Evolutionary conservation across 2,329 filamentous ascomycete genomes (phyloP).

Genomic region (Pseudopyrenochaeta lycopersici): DNA sequence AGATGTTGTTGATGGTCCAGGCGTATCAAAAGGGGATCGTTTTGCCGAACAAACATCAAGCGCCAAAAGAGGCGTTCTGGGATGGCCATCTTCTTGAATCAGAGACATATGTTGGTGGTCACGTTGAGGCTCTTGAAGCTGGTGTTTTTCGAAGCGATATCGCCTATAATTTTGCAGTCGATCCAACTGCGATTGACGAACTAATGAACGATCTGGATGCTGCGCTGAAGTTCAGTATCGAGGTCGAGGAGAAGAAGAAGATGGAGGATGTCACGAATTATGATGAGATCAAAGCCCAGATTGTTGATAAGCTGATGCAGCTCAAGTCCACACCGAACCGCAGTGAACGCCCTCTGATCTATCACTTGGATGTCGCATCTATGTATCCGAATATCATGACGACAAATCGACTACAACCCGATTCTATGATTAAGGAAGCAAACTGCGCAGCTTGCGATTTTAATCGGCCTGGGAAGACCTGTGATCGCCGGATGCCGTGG

Average conservation of each 20-base stretch:
- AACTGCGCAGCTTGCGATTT: constrained; percentile 98
- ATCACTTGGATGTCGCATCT: constrained; percentile 97
- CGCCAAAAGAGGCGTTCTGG: constrained; percentile 92
- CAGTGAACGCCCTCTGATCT: constrained; percentile 87
- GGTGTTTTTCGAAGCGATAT: constrained; percentile 97
- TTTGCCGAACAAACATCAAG: constrained; percentile 93
- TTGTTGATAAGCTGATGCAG: constrained; percentile 72
- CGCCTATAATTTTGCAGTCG: constrained; percentile 91
- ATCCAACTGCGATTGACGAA: constrained; percentile 88
- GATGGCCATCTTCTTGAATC: constrained; percentile 96
- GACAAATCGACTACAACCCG: constrained; percentile 94
- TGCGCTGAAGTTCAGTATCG: constrained; percentile 81
- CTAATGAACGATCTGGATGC: constrained; percentile 85
- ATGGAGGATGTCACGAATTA: constrained; percentile 62
- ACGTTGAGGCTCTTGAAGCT: constrained; percentile 98
- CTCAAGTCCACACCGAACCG: constrained; percentile 86
- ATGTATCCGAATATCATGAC: constrained; percentile 99
- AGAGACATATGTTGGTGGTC: constrained; percentile 96
- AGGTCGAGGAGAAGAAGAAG: constrained; percentile 62
- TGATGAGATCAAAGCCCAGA: constrained; percentile 78
- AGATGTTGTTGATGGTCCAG: constrained; percentile 99
- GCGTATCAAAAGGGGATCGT: constrained; percentile 93
- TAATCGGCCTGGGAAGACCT: constrained; percentile 96
- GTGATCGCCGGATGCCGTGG: constrained; percentile 94
- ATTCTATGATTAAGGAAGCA: constrained; percentile 98